phyloP scores from a whole-genome alignment of 805 yeast species.

The Wickerhamiella australiensis region DNA sequence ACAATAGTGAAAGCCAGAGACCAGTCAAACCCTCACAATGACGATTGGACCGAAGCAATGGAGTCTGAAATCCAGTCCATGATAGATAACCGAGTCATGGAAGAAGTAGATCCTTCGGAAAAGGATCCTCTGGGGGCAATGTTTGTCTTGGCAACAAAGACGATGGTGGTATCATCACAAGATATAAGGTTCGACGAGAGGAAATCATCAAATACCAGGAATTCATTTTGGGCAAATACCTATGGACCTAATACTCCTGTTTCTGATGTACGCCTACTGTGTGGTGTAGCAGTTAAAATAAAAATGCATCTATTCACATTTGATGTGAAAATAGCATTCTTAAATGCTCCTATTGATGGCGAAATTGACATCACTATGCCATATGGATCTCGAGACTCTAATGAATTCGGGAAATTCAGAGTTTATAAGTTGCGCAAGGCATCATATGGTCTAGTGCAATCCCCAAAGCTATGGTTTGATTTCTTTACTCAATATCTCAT shows the following conservation, averaged over 20 bases:
- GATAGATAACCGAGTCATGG: background rate
- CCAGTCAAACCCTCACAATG: background rate
- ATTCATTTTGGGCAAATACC: background rate
- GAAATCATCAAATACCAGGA: background rate
- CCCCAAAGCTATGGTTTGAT: background rate
- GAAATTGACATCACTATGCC: background rate
- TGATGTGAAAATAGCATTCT: background rate
- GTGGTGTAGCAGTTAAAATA: background rate
- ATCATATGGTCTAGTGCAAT: background rate
- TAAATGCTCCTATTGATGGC: background rate
- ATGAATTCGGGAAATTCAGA: background rate
- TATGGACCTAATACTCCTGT: background rate
- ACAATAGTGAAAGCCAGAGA: background rate
- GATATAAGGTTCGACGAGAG: background rate
- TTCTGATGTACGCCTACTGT: background rate
- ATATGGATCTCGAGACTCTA: background rate
- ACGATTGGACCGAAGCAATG: background rate
- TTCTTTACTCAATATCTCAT: background rate
- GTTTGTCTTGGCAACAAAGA: background rate
- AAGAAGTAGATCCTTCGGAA: background rate
- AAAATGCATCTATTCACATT: background rate
- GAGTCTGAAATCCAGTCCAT: background rate
- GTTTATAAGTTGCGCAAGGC: background rate
- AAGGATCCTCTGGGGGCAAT: background rate
- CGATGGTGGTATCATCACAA: background rate